Percentiles rank a stretch among this genome's conserved stretches.
phyloP scores from a whole-genome alignment of 2,329 filamentous ascomycete genomes.

The Macrophomina tecta region DNA sequence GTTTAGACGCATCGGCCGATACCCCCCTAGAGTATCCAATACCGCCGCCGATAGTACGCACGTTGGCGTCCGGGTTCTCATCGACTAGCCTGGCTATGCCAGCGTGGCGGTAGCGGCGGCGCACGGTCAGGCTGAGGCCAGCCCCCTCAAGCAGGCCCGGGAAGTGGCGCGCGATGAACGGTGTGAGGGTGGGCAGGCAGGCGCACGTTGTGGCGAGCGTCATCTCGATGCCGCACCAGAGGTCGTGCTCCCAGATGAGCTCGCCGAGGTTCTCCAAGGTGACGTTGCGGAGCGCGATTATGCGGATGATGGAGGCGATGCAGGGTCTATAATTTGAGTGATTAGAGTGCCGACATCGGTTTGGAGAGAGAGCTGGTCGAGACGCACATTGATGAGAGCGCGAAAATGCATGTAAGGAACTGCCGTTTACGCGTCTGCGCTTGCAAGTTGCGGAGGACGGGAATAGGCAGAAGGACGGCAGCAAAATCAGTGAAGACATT shows the following conservation, averaged over 20 bases:
- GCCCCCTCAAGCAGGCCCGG: background rate
- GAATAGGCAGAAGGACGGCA: slow-evolving; percentile 4
- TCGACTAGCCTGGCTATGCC: background rate
- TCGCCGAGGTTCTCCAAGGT: background rate
- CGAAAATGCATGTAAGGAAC: background rate
- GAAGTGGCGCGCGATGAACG: background rate
- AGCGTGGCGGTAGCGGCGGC: background rate
- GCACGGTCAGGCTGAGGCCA: background rate
- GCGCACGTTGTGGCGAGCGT: slow-evolving; percentile 3
- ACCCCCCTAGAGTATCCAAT: too few relatives aligned
- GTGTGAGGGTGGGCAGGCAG: slow-evolving; percentile 5
- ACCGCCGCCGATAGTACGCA: too few relatives aligned
- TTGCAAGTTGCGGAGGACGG: background rate
- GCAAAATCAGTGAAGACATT: slow-evolving; percentile 2
- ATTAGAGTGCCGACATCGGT: background rate
- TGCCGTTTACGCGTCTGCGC: background rate
- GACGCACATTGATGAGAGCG: background rate
- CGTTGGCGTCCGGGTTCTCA: too few relatives aligned
- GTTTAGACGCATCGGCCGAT: too few relatives aligned
- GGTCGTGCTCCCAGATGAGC: slow-evolving; percentile 5
- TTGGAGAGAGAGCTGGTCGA: background rate
- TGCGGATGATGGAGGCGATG: slow-evolving; percentile 1
- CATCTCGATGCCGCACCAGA: slow-evolving; percentile 11
- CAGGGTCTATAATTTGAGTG: background rate
- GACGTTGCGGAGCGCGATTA: background rate